phyloP scores from a whole-genome alignment of 83 land plant species.

The Picea abies region DNA sequence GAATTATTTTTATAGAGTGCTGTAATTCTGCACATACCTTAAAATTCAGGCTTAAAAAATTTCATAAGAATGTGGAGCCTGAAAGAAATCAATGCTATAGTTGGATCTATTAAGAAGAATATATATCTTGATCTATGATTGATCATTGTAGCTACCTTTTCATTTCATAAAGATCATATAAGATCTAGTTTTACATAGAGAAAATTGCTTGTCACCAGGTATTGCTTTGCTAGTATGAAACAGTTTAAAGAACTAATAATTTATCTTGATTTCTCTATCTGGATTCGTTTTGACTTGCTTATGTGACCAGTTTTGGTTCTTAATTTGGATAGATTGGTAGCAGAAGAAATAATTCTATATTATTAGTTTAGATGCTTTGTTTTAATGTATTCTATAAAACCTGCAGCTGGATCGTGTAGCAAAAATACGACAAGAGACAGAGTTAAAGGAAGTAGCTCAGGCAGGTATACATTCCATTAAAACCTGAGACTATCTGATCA shows the following conservation, averaged over 20 bases:
- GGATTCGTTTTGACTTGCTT: neutral
- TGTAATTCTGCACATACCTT: neutral
- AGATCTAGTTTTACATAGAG: too few relatives aligned
- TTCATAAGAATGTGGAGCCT: neutral
- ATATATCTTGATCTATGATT: neutral
- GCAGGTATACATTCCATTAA: conserved; percentile 14
- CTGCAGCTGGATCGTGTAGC: conserved; percentile 16
- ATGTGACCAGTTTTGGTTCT: neutral
- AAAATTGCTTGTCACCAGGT: neutral
- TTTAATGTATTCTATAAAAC: neutral
- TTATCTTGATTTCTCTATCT: neutral
- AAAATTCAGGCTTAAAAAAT: neutral
- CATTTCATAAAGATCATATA: too few relatives aligned
- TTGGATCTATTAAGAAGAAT: neutral
- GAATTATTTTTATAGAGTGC: neutral
- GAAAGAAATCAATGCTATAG: neutral
- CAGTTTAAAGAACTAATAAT: neutral
- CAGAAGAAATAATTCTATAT: neutral
- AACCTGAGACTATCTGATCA: neutral
- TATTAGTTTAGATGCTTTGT: neutral
- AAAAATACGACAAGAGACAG: conserved; percentile 1
- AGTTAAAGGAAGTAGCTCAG: conserved; percentile 14
- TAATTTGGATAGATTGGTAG: neutral
- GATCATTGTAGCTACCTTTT: neutral
- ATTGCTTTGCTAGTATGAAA: neutral